These are phyloP conservation scores for Aspergillus ustus DNA, from an alignment of 2,329 filamentous ascomycete species.

Conservation along the genomic window DNA sequence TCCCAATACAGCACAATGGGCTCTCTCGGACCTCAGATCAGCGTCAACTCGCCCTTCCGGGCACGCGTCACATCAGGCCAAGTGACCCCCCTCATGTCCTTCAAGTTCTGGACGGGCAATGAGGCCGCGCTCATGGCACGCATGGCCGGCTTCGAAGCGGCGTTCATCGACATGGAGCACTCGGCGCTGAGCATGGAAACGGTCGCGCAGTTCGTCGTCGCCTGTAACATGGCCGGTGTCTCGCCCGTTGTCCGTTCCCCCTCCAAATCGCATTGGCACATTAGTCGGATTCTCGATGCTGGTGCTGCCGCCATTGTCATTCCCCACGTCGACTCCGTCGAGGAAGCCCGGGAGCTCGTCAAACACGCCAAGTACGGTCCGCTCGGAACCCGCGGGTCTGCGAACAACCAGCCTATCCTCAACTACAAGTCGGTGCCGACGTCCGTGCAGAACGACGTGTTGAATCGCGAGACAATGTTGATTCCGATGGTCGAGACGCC, in stretches of 20 bases:
- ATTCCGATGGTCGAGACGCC: conserved; percentile 53
- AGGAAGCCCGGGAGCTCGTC: conserved; percentile 45
- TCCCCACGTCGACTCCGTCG: conserved; percentile 45
- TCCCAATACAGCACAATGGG: conserved; percentile 18
- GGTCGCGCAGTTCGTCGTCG: conserved; percentile 44
- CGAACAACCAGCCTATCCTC: conserved; percentile 43
- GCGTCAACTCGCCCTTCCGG: conserved; percentile 34
- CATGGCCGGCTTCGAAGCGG: conserved; percentile 47
- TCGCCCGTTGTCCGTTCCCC: conserved; percentile 50
- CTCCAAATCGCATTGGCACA: conserved; percentile 44
- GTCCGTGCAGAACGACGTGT: conserved; percentile 38
- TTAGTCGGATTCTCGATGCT: conserved; percentile 47
- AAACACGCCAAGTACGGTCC: conserved; percentile 45
- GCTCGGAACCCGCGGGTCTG: conserved; percentile 41
- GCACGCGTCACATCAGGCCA: conserved; percentile 36
- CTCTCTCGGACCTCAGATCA: conserved; percentile 19
- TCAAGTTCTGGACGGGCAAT: conserved; percentile 41
- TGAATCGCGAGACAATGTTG: conserved; percentile 44
- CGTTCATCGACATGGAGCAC: conserved; percentile 54
- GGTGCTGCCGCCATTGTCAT: conserved; percentile 49
- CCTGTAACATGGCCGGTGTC: conserved; percentile 45
- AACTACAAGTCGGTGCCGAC: conserved; percentile 42
- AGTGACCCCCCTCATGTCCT: conserved; percentile 33
- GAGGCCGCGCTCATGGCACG: conserved; percentile 47
- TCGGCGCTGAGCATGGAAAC: conserved; percentile 44